These are phyloP conservation scores for Aspergillus melleus DNA, from an alignment of 2,329 filamentous ascomycete genomes.

Conservation along the genomic window DNA sequence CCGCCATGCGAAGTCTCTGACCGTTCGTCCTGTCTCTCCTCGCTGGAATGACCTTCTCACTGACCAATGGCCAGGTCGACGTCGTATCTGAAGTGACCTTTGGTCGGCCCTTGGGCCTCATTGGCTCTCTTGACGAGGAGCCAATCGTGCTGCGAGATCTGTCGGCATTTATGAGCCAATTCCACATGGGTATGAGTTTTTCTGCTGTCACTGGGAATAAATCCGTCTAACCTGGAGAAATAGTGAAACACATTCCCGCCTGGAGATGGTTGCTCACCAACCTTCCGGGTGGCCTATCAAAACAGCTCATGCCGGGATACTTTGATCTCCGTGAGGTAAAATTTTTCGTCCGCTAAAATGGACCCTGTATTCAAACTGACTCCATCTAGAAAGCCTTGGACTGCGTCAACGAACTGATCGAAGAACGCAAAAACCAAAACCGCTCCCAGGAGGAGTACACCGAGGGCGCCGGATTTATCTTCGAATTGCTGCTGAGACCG, in stretches of 20 bases:
- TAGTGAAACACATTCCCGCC: neutral
- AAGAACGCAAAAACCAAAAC: neutral
- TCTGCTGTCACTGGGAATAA: neutral
- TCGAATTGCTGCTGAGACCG: neutral
- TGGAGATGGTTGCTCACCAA: no score
- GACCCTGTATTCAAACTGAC: no score
- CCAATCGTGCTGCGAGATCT: neutral
- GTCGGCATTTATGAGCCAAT: neutral
- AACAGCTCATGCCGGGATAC: no score
- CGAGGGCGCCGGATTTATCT: neutral
- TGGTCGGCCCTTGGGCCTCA: neutral
- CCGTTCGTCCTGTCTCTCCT: neutral
- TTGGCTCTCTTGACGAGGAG: neutral
- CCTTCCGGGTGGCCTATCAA: no score
- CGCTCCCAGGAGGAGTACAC: neutral
- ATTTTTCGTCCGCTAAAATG: no score
- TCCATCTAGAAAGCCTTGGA: no score
- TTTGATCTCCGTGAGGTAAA: no score
- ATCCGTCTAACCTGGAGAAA: neutral
- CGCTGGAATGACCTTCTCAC: no score
- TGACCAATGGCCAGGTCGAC: neutral
- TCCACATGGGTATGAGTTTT: neutral
- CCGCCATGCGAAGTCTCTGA: neutral
- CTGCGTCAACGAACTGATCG: neutral
- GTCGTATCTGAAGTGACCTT: neutral